Conservation (phyloP, 2,329 filamentous ascomycete genomes). For the Claviceps humidiphila region DNA sequence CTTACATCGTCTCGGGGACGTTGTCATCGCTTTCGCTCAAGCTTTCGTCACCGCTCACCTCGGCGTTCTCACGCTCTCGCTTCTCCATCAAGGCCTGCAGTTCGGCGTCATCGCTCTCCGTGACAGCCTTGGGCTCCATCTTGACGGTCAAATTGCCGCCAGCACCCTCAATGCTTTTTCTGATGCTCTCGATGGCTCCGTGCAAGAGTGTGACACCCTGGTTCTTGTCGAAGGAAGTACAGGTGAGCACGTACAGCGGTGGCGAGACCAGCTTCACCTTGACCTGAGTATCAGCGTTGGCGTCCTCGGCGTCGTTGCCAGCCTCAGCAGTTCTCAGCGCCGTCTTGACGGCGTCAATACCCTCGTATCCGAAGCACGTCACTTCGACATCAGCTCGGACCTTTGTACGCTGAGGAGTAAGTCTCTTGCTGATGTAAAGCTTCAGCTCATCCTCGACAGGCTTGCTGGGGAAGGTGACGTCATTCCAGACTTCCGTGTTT, state of each 20-base stretch:
- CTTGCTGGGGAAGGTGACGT: constrained; percentile 77
- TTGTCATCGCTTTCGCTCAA: constrained; percentile 91
- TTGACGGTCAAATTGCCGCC: constrained; percentile 77
- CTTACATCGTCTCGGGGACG: constrained; percentile 28
- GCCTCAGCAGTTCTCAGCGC: constrained; percentile 85
- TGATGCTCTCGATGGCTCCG: constrained; percentile 79
- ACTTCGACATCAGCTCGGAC: constrained; percentile 96
- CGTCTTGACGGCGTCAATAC: constrained; percentile 94
- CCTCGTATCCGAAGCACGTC: constrained; percentile 89
- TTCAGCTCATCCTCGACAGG: constrained; percentile 79
- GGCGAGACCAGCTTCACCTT: constrained; percentile 98
- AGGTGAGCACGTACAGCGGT: constrained; percentile 90
- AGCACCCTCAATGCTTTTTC: constrained; percentile 61
- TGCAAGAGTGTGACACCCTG: constrained; percentile 74
- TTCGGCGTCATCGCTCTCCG: constrained; percentile 94
- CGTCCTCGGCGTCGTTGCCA: constrained; percentile 57
- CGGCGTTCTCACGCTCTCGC: constrained; percentile 91
- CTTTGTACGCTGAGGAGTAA: constrained; percentile 97
- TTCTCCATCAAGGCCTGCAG: constrained; percentile 98
- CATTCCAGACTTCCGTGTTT: constrained; percentile 95
- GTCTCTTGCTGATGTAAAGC: constrained; percentile 90
- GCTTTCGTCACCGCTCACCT: constrained; percentile 96
- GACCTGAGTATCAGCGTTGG: constrained; percentile 63
- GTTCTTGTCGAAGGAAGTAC: constrained; percentile 86
- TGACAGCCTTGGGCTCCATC: constrained; percentile 99